These are phyloP conservation scores for Knoxia roxburghii DNA, from an alignment of 257 asterid species.

Conservation along the genomic window DNA sequence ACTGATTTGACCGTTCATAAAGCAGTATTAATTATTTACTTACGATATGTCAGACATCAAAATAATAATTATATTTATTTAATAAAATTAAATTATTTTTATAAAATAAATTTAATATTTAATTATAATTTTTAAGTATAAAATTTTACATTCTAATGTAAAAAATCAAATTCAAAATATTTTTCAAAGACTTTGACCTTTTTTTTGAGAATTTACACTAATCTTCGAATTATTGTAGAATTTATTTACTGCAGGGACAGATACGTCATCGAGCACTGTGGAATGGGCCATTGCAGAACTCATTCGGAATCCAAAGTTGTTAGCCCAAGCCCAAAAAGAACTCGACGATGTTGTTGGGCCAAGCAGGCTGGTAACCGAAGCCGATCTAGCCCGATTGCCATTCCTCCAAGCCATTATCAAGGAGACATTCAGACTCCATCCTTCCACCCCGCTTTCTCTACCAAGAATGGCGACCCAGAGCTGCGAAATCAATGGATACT, in stretches of 20 bases:
- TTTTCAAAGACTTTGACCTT: too few relatives aligned
- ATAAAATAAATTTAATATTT: too few relatives aligned
- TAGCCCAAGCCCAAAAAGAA: constrained; percentile 52
- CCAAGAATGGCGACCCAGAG: constrained; percentile 60
- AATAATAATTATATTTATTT: too few relatives aligned
- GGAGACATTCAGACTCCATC: constrained; percentile 81
- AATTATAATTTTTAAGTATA: too few relatives aligned
- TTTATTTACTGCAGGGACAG: constrained; percentile 73
- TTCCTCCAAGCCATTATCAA: constrained; percentile 66
- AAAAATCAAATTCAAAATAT: too few relatives aligned
- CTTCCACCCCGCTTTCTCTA: constrained; percentile 84
- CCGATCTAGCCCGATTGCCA: constrained; percentile 45
- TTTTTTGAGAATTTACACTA: too few relatives aligned
- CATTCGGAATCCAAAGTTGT: constrained; percentile 46
- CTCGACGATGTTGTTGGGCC: constrained; percentile 55
- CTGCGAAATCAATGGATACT: constrained; percentile 65
- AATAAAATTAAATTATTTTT: too few relatives aligned
- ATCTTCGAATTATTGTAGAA: too few relatives aligned
- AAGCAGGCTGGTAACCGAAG: constrained; percentile 48
- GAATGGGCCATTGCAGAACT: constrained; percentile 92
- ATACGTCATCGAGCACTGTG: constrained; percentile 80
- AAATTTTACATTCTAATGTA: too few relatives aligned
- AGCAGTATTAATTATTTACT: too few relatives aligned
- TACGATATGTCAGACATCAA: too few relatives aligned
- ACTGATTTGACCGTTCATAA: too few relatives aligned